Evolutionary conservation across 805 yeast species (phyloP), one percentile per base, ranked within the genome.

Genomic region (Ogataea degrootiae): DNA sequence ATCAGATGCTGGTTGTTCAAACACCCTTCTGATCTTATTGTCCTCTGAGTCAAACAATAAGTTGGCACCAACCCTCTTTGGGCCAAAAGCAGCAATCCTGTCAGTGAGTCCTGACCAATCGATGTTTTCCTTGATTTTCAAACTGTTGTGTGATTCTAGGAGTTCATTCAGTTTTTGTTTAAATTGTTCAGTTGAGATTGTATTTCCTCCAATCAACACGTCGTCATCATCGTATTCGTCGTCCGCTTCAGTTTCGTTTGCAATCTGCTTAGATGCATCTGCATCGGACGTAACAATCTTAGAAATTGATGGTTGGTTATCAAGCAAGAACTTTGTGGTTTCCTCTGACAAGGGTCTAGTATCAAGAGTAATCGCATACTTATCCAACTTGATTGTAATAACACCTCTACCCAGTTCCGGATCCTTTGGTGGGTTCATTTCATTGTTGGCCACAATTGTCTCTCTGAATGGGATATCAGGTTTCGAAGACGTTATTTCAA

Each of bases 381-480:
- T 74, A 16, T 80, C 89, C 16, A 86, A 60, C 11, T 69, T 72
- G 41, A 82, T 64, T 37, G 73, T 75, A 9, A 69, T 63, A 2
- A 71, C 72, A 38, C 85, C 83, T 55, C 83, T 70, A 4, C 76
- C 80, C 7, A 72, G 49, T 19, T 68, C 74, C 0, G 72, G 52
- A 47, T 72, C 63, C 49, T 72, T 77, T 5, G 76, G 68, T 1
- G 80, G 72, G 40, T 75, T 76, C 74, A 82, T 69, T 14, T 71
- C 69, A 11, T 76, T 65, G 5, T 71, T 61, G 4, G 67, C 66
- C 15, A 79, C 66, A 42, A 88, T 80, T 0, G 97, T 87, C 64
- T 94, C 99, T 52, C 96, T 72, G 63, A 85, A 94, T 11, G 99
- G 98, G 54, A 94, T 95, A 21, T 87, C 92, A 0, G 99, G 98